phyloP scores from a whole-genome alignment of 192 early-diverging fungal species.

The Backusella liffmaniae region DNA sequence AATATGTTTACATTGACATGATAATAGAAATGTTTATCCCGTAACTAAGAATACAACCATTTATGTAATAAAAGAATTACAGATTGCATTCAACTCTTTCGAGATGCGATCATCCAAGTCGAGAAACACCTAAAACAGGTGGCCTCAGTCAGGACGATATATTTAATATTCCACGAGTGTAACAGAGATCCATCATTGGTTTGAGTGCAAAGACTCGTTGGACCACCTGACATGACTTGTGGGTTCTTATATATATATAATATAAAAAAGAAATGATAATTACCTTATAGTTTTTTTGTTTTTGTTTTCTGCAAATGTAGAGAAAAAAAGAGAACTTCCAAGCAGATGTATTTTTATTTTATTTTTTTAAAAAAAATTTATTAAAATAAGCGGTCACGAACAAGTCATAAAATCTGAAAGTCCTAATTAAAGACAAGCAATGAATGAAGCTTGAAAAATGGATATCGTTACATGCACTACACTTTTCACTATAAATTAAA shows the following conservation, averaged over 20 bases:
- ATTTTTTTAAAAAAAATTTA: not conserved
- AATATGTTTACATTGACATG: not conserved
- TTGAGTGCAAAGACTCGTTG: slow-evolving; percentile 6
- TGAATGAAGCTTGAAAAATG: no score
- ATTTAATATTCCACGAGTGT: slow-evolving; percentile 34
- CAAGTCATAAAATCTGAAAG: not conserved
- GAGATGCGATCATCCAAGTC: slow-evolving; percentile 23
- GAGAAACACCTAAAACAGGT: slow-evolving; percentile 26
- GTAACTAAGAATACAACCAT: slow-evolving; percentile 35
- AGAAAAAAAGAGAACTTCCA: not conserved
- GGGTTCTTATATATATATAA: slow-evolving; percentile 5
- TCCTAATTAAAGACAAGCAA: no score
- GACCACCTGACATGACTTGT: slow-evolving; percentile 32
- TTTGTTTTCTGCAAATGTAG: not conserved
- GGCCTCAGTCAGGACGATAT: slow-evolving; percentile 17
- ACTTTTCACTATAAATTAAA: no score
- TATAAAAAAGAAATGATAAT: slow-evolving; percentile 8
- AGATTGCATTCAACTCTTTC: slow-evolving; percentile 31
- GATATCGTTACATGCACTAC: no score
- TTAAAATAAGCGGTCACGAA: not conserved
- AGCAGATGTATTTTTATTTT: not conserved
- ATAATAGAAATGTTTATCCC: slow-evolving; percentile 20
- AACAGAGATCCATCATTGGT: slow-evolving; percentile 28
- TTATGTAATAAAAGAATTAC: not conserved
- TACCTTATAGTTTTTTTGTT: not conserved